Base-by-base conservation (phyloP, 768 basidiomycete genomes). In the Mycena maculata region DNA sequence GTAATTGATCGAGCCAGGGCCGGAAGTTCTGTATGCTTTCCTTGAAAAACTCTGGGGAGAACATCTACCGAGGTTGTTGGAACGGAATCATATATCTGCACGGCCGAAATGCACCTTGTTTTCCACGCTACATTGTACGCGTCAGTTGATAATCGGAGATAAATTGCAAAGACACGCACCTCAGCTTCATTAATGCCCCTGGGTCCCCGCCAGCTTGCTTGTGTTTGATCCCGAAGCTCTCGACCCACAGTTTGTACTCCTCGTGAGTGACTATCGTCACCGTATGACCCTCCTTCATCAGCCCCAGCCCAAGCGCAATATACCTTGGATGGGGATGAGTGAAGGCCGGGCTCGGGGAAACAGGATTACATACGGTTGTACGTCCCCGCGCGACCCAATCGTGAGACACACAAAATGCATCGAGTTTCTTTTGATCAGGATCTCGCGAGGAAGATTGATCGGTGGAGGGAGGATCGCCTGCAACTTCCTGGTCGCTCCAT, bases 1-100 rank as follows among this genome's bases (percentile, higher is more conserved):
- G 81, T 23, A 90, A 80, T 48, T 88, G 81, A 71, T 92, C 89
- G 9, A 92, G 81, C 90, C 90, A 92, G 20, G 82, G 78, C 13
- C 89, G 82, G 78, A 90, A 92, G 68, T 87, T 83, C 4, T 80
- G 80, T 6, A 92, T 69, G 60, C 86, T 86, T 72, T 89, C 85
- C 72, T 83, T 88, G 82, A 92, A 90, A 71, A 90, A 92, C 22
- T 88, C 88, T 0, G 89, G 89, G 10, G 89, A 90, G 74, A 91
- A 90, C 87, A 91, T 90, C 88, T 65, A 56, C 22, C 15, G 16
- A 42, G 33, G 33, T 36, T 23, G 16, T 56, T 42, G 45, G 38
- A 44, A 44, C 45, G 27, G n/a, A 18, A 41, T 16, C 16, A 41
- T 13, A 50, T 30, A 15, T 3, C 27, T 33, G n/a, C 4, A 71